Evolutionary conservation across 306 rosid species (phyloP), one percentile per base, ranked within the genome.

Genomic region (Malus fusca): DNA sequence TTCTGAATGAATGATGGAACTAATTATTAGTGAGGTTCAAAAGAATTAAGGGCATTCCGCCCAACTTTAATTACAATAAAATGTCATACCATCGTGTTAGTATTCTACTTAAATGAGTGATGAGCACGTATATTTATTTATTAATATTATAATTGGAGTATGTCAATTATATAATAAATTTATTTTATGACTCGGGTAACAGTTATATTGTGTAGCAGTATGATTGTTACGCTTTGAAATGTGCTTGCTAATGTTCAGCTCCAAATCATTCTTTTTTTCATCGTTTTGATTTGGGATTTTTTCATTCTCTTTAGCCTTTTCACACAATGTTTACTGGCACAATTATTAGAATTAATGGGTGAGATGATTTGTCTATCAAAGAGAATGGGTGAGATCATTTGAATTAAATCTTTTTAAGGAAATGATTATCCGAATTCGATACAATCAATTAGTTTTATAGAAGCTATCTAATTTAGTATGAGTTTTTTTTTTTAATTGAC

Each of bases 1-100:
- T 0, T 37, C 2, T 0, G 42, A 37, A 37, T 1, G 0, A 0
- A 37, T 6, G 9, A 0, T 37, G 1, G 1, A 37, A 37, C 2
- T 7, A 37, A 37, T 37, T 37, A 37, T 37, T 2, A 37, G 42
- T 37, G 42, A 37, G 9, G 9, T 37, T 37, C 1, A 37, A 37
- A 37, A 37, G 2, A 37, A 35, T 35, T 35, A 6, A 35, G 1
- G 40, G 40, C 40, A 35, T 35, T 35, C 8, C 40, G 40, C 8
- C 8, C 40, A 35, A 35, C 2, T 35, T 35, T 35, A 35, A 35
- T 35, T 35, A 35, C 2, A 0, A 2, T 35, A 0, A 35, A 35
- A 35, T 35, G 0, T 35, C 2, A 35, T 35, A 35, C 8, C 40
- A 35, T 35, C 8, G 8, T 35, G 8, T 35, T 35, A 40, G 8